Evolutionary conservation across 306 rosid species (phyloP).

Genomic region (Medicago truncatula): MtrunA17r5.0-ANR NC_053043.1:9782001-9782500

Average conservation of each 20-base stretch:
- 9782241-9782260: constrained; percentile 37
- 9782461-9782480: constrained; percentile 89
- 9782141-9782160: constrained; percentile 37
- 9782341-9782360: constrained; percentile 86
- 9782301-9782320: constrained; percentile 34
- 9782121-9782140: constrained; percentile 17
- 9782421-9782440: constrained; percentile 3
- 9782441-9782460: constrained; percentile 15
- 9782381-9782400: constrained; percentile 38
- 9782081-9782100: not conserved
- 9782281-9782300: constrained; percentile 12
- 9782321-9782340: constrained; percentile 93
- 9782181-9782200: constrained; percentile 70
- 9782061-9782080: not conserved
- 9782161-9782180: constrained; percentile 2
- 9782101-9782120: constrained; percentile 20
- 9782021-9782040: constrained; percentile 18
- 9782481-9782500: constrained; percentile 85
- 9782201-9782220: constrained; percentile 77
- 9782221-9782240: constrained; percentile 66
- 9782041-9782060: constrained; percentile 14
- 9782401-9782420: not conserved
- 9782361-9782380: constrained; percentile 83
- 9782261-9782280: constrained; percentile 16
- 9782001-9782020: not conserved